Conservation (phyloP, 495 filamentous ascomycete genomes). For the Xanthoparmelia taractica region DNA sequence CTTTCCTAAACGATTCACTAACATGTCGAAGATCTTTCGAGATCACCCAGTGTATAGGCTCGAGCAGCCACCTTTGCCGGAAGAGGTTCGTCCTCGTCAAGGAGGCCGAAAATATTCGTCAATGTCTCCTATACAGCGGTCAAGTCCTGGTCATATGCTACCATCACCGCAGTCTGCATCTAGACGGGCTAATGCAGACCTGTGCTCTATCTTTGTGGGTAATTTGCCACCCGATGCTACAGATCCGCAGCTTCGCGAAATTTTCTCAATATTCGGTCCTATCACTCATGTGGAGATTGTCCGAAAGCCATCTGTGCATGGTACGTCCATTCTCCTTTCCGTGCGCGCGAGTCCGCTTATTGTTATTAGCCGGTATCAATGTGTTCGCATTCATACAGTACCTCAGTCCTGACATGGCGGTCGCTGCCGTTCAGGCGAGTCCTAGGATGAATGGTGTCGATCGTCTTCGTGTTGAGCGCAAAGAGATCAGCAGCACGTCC, state of each 20-base stretch:
- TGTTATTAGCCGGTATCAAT: slow-evolving; percentile 22
- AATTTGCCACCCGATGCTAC: slow-evolving; percentile 37
- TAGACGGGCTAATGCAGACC: slow-evolving; percentile 33
- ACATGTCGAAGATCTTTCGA: slow-evolving; percentile 22
- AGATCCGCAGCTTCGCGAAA: slow-evolving; percentile 32
- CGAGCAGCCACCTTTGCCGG: slow-evolving; percentile 25
- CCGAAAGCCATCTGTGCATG: slow-evolving; percentile 26
- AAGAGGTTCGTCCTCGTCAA: slow-evolving; percentile 19
- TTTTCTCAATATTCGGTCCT: slow-evolving; percentile 36
- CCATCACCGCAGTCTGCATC: slow-evolving; percentile 11
- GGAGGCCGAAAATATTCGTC: slow-evolving; percentile 8
- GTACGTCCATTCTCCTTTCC: slow-evolving; percentile 25
- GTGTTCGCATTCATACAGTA: slow-evolving; percentile 53
- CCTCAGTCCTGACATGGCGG: slow-evolving; percentile 30
- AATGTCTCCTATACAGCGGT: slow-evolving; percentile 10
- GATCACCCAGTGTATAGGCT: slow-evolving; percentile 24
- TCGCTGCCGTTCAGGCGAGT: slow-evolving; percentile 31
- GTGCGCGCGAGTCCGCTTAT: slow-evolving; percentile 3
- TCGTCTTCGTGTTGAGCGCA: slow-evolving; percentile 28
- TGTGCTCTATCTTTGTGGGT: slow-evolving; percentile 46
- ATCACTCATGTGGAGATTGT: slow-evolving; percentile 39
- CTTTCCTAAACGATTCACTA: slow-evolving; percentile 3
- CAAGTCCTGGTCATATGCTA: slow-evolving; percentile 12
- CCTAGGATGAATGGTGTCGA: slow-evolving; percentile 14
- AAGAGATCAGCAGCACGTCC: slow-evolving; percentile 20